Evolutionary conservation across 148 eudicot genomes (phyloP), one percentile per base, ranked within the genome.

Genomic region (Rheum nobile): DNA sequence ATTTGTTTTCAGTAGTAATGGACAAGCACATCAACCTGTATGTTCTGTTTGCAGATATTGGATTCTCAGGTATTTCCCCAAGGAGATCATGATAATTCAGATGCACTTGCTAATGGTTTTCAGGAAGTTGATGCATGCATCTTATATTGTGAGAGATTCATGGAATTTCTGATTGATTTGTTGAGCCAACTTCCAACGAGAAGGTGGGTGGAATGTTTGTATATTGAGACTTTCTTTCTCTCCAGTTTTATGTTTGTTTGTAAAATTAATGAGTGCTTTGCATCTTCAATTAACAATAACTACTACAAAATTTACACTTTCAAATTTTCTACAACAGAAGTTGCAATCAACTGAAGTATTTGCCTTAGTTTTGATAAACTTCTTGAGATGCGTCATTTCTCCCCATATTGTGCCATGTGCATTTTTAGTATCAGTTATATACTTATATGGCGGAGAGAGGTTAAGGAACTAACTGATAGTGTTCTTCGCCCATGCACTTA

Each of bases 101-200:
- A 79, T 76, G 86, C 69, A 68, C 80, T 59, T 81, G 82, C 50
- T 8, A 79, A 82, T 81, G 88, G 77, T 71, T 80, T 77, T 74
- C 87, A 78, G 77, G 75, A 74, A 77, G 87, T 84, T 80, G 81
- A 88, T 75, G 92, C 97, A 54, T 89, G 82, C 41, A 48, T 94
- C 44, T 80, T 94, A 79, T 94, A 89, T 77, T 94, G 98, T 80
- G 98, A 94, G 80, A 88, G 98, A 81, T 94, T 94, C 80, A 89
- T 89, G 90, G 98, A 94, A 83, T 94, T 94, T 75, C 90, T 94
- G 72, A 94, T 91, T 71, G 98, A 94, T 88, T 88, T 94, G 74
- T 79, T 94, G 83, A 94, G 98, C 85, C 98, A 94, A 80, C 85
- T 94, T 59, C 96, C 96, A 41, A 94, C 98, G 16, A 83, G 98